phyloP scores from a whole-genome alignment of 345 rosid genomes.

The Brassica juncea region DNA sequence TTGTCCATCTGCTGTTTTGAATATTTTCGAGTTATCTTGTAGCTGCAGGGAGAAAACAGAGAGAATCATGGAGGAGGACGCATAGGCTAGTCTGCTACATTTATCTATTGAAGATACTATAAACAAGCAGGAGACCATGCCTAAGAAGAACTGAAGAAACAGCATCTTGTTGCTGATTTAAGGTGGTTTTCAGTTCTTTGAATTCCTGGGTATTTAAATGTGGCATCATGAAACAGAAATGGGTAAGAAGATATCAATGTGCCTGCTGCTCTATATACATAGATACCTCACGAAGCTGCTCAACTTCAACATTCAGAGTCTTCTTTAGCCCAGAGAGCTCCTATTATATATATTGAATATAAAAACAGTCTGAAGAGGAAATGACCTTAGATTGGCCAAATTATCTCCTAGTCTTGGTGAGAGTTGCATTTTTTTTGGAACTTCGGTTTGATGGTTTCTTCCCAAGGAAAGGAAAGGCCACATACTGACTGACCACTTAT shows the following conservation, averaged over 20 bases:
- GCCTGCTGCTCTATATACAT: background rate
- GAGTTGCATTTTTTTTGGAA: constrained; percentile 53
- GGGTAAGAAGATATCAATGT: background rate
- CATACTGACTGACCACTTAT: constrained; percentile 69
- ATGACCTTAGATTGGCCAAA: constrained; percentile 39
- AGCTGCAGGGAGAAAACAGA: constrained; percentile 43
- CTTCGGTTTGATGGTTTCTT: constrained; percentile 50
- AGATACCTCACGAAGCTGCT: constrained; percentile 57
- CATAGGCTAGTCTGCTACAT: background rate
- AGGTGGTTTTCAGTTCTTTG: constrained; percentile 68
- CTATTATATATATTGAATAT: constrained; percentile 34
- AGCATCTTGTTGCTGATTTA: constrained; percentile 89
- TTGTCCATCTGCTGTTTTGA: constrained; percentile 42
- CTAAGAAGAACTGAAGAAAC: constrained; percentile 31
- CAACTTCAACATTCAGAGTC: constrained; percentile 73
- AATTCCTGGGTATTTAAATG: constrained; percentile 53
- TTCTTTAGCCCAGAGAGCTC: constrained; percentile 75
- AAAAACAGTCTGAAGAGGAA: too few relatives aligned
- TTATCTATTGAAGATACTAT: background rate
- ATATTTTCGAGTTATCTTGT: constrained; percentile 54
- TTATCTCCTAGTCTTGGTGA: constrained; percentile 52
- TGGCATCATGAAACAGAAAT: constrained; percentile 2
- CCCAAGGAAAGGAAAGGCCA: constrained; percentile 61
- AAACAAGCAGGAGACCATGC: too few relatives aligned
- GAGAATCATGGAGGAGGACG: constrained; percentile 4